Conservation (phyloP, 2,329 filamentous ascomycete species). For the Epichloe uncinata region DNA sequence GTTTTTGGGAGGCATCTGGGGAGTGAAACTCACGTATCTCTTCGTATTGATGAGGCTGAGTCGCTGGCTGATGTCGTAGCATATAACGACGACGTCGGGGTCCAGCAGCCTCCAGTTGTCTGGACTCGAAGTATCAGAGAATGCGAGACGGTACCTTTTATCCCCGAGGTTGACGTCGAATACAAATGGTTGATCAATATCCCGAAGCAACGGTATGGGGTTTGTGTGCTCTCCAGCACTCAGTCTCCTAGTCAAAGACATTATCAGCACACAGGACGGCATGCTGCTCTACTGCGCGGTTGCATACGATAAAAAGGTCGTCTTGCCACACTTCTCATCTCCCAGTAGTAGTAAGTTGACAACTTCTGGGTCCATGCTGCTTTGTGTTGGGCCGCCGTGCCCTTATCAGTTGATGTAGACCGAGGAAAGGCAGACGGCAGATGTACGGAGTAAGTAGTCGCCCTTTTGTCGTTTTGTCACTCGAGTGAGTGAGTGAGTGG, state of each 20-base stretch:
- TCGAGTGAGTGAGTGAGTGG: neutral
- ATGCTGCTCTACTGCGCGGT: neutral
- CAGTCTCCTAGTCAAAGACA: conserved; percentile 30
- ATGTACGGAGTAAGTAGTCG: neutral
- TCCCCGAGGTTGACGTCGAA: conserved; percentile 36
- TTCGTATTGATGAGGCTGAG: conserved; percentile 45
- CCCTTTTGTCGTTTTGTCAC: neutral
- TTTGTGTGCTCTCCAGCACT: conserved; percentile 30
- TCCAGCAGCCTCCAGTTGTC: conserved; percentile 44
- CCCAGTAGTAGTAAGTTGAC: conserved; percentile 45
- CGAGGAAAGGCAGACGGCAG: neutral
- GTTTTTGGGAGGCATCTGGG: neutral
- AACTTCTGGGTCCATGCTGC: conserved; percentile 31
- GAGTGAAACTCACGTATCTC: conserved; percentile 30
- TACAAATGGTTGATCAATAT: conserved; percentile 47
- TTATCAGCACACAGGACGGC: neutral
- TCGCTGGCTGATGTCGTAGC: conserved; percentile 48
- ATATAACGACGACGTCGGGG: conserved; percentile 45
- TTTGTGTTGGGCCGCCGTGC: neutral
- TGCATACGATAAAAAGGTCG: conserved; percentile 47
- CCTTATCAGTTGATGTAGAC: neutral
- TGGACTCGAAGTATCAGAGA: conserved; percentile 45
- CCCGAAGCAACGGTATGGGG: conserved; percentile 36
- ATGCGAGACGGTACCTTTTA: conserved; percentile 38
- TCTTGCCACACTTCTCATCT: conserved; percentile 46